Base-by-base conservation (phyloP, 768 basidiomycete genomes). In the Trametes coccinea region DNA sequence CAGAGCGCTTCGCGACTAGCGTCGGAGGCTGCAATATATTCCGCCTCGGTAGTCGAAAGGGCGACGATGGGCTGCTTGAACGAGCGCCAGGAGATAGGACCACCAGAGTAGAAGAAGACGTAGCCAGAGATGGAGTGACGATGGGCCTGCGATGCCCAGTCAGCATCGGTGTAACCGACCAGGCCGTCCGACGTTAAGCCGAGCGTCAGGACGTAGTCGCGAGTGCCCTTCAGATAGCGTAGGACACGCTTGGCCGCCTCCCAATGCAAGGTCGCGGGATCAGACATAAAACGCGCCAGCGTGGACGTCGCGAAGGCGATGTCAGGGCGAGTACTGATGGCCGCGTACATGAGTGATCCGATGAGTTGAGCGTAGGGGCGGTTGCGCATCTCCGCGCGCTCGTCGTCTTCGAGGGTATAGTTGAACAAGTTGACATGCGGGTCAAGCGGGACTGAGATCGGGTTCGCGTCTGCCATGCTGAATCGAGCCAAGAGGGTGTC, bases 51-150 rank as follows among this genome's bases (percentile, higher is more conserved):
- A 1, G 75, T 76, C 1, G 76, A 79, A 1, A 72, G 66, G 0
- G 77, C 70, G 0, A 79, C 70, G 2, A 70, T 67, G 8, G 43
- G 17, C 59, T 84, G 82, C 49, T 75, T 71, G 49, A 74, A 71
- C 0, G 76, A 75, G 27, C 66, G 67, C 81, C 82, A 84, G 3
- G 71, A 63, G 5, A 83, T 67, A 2, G 75, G 67, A 4, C 74
- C 78, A 0, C 76, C 74, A 27, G 66, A 67, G 41, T 77, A 52
- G 8, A 70, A 67, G 69, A 70, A 76, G 9, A 53, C 71, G 59
- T 65, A 76, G 16, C 73, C 76, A 37, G 60, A 76, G 10, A 72
- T 69, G 14, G 72, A 58, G 13, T 62, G 43, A 1, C 61, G 40
- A 29, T 60, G 34, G 5, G 46, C 31, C 37, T 13, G 47, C 11